Evolutionary conservation across 306 rosid species (phyloP), one percentile per base, ranked within the genome.

Genomic region (Cyamopsis tetragonoloba): DNA sequence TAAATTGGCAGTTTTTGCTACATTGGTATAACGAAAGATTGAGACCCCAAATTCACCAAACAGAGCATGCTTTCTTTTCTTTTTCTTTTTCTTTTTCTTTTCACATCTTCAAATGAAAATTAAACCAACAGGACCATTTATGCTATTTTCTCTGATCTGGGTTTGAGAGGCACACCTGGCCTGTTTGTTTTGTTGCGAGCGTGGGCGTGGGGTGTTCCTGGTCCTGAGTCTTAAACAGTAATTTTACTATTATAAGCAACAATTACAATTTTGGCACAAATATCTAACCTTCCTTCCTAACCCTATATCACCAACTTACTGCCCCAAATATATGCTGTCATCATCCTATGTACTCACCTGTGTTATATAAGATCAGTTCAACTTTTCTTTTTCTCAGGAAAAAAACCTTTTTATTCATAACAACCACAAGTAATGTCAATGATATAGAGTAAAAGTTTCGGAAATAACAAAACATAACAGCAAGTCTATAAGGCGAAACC

Each of bases 201-300:
- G 62, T 68, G 62, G 46, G 73, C 62, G 53, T 54, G 50, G 85
- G 62, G 80, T n/a, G 82, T 39, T 80, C 85, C 22, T 68, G 35
- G 7, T 57, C 46, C 44, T 57, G 32, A 34, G 46, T 26, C 48
- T 60, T 58, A 73, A n/a, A 42, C 54, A 68, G 80, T 35, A 63
- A 69, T 46, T 55, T 81, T 73, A 63, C 86, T 58, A 77, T 73
- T 63, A 73, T 43, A 18, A 78, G 86, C 53, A 77, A 73, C 75
- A 69, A 77, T 70, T 57, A 77, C 68, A 81, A 77, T 81, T 77
- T 72, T 73, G 68, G 65, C 71, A 49, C 72, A 73, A 28, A 59
- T 31, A 48, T 56, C 75, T 55, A 72, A 68, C 77, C 46, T 30
- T 15, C 35, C 20, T 72, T 15, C 35, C 20, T 72, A 18, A 35